Evolutionary conservation across 208 protist species (phyloP).

Genomic region (Crithidia acanthocephali): DNA sequence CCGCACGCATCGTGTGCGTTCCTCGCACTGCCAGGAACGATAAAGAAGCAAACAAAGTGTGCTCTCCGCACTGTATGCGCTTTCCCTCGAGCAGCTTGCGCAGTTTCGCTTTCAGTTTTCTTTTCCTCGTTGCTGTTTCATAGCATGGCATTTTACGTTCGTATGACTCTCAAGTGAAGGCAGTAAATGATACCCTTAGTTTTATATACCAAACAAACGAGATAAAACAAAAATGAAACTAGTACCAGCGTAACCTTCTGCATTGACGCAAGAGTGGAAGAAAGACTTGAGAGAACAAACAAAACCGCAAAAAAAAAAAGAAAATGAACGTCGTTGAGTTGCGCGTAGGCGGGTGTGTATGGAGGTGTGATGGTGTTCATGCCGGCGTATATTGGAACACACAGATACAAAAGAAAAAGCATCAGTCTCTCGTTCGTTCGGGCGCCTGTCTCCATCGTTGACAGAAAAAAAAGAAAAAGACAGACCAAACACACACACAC

Average conservation of each 20-base stretch:
- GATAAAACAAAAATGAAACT: not conserved
- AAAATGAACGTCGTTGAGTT: not conserved
- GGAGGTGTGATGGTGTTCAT: too few relatives aligned
- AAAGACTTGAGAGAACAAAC: not conserved
- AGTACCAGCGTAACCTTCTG: not conserved
- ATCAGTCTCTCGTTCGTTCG: too few relatives aligned
- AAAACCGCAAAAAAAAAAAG: constrained; percentile 2
- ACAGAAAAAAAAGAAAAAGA: too few relatives aligned
- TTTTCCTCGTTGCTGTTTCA: not conserved
- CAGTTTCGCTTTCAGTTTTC: too few relatives aligned
- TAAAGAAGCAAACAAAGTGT: too few relatives aligned
- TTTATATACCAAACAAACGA: not conserved
- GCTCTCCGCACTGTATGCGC: too few relatives aligned
- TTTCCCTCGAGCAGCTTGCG: too few relatives aligned
- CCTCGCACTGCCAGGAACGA: too few relatives aligned
- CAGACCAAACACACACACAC: constrained; percentile 19
- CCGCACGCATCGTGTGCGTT: too few relatives aligned
- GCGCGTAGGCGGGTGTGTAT: not conserved
- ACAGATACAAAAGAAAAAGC: too few relatives aligned
- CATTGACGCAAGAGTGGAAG: constrained; percentile 12
- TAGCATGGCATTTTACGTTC: not conserved
- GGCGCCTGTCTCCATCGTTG: too few relatives aligned
- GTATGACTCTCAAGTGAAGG: not conserved
- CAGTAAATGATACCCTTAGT: not conserved
- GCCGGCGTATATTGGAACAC: too few relatives aligned